Percentiles rank a stretch among this genome's conserved stretches.
Evolutionary conservation across 176 grass and related monocot genomes (phyloP).

Genomic region (Carex parvula): DNA sequence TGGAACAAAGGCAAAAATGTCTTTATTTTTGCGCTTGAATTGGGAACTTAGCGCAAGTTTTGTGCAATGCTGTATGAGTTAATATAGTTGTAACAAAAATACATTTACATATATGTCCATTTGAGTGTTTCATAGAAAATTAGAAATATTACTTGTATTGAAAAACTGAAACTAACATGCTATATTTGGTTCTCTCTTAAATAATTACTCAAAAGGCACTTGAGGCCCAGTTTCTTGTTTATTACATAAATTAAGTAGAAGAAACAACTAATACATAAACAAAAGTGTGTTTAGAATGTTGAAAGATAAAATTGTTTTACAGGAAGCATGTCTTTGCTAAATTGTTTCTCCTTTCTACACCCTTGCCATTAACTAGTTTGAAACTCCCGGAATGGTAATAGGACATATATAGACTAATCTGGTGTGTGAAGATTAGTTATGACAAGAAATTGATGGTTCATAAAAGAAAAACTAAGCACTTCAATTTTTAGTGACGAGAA

Average conservation of each 20-base stretch:
- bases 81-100: no score
- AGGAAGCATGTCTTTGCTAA: slow-evolving; percentile 46
- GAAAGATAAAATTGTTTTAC: slow-evolving; percentile 8
- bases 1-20: neutral
- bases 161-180: neutral
- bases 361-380: slow-evolving; percentile 76
- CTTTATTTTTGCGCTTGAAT: neutral
- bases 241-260: slow-evolving; percentile 15
- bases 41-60: neutral
- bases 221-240: slow-evolving; percentile 78
- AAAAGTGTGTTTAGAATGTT: neutral
- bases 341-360: slow-evolving; percentile 84
- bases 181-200: neutral
- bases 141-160: neutral
- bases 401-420: no score
- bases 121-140: no score
- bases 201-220: slow-evolving; percentile 59
- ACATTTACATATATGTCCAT: no score
- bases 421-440: no score
- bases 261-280: neutral
- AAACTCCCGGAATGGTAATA: neutral
- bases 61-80: no score
- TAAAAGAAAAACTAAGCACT: no score
- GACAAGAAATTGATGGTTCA: no score
- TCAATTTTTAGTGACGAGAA: neutral